phyloP scores from a whole-genome alignment of 1,284 basidiomycete species.

The Ustilago sp. region DNA sequence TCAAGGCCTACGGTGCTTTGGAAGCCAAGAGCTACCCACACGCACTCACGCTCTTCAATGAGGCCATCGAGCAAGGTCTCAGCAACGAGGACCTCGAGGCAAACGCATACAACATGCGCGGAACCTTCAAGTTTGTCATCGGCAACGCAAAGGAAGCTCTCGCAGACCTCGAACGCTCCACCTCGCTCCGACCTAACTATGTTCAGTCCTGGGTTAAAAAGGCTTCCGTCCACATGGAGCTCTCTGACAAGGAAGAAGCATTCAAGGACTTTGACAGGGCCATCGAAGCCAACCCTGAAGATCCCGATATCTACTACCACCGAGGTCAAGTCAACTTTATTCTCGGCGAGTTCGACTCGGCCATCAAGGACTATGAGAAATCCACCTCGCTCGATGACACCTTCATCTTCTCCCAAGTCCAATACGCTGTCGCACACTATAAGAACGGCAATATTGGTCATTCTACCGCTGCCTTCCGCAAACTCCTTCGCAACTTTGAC shows the following conservation, averaged over 20 bases:
- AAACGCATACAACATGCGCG: slow-evolving; percentile 90
- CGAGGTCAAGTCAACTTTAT: slow-evolving; percentile 99
- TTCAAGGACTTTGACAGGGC: slow-evolving; percentile 94
- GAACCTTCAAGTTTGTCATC: slow-evolving; percentile 85
- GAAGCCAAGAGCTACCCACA: slow-evolving; percentile 88
- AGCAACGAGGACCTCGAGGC: slow-evolving; percentile 80
- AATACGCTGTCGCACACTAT: slow-evolving; percentile 96
- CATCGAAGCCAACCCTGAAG: slow-evolving; percentile 82
- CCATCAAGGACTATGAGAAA: slow-evolving; percentile 89
- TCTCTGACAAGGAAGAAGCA: slow-evolving; percentile 75
- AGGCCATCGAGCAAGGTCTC: slow-evolving; percentile 88
- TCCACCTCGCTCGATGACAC: slow-evolving; percentile 83
- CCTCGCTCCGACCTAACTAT: slow-evolving; percentile 79
- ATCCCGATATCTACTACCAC: slow-evolving; percentile 99
- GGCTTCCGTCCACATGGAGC: slow-evolving; percentile 97
- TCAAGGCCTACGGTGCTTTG: slow-evolving; percentile 84
- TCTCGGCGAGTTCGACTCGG: slow-evolving; percentile 86
- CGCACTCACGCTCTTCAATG: slow-evolving; percentile 82
- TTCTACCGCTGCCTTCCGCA: slow-evolving; percentile 88
- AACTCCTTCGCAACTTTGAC: slow-evolving; percentile 62
- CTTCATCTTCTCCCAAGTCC: slow-evolving; percentile 96
- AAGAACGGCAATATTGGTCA: slow-evolving; percentile 83
- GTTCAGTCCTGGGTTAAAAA: slow-evolving; percentile 97
- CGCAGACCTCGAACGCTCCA: slow-evolving; percentile 82
- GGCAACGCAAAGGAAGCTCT: slow-evolving; percentile 87